phyloP scores from a whole-genome alignment of 805 yeast species.

The Suhomyces faveliae region DNA sequence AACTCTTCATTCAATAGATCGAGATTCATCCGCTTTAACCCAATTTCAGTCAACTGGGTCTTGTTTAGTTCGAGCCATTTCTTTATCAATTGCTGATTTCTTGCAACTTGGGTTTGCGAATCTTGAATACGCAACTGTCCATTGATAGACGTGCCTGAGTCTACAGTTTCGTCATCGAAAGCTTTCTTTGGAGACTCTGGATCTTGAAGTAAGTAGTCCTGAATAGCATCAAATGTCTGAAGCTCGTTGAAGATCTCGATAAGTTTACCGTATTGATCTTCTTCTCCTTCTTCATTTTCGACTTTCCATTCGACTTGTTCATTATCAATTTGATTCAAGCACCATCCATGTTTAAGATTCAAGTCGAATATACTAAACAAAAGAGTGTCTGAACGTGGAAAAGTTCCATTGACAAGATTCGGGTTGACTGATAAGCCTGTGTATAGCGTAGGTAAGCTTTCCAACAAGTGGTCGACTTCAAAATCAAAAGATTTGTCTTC shows the following conservation, averaged over 20 bases:
- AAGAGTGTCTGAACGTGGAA: slow-evolving; percentile 47
- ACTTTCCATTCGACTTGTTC: slow-evolving; percentile 13
- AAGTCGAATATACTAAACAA: slow-evolving; percentile 60
- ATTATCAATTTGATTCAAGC: slow-evolving; percentile 42
- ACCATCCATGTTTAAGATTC: slow-evolving; percentile 82
- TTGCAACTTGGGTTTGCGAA: slow-evolving; percentile 6
- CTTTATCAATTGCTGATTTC: slow-evolving; percentile 18
- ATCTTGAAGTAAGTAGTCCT: slow-evolving; percentile 46
- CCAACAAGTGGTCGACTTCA: slow-evolving; percentile 44
- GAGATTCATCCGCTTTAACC: slow-evolving; percentile 49
- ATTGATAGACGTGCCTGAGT: not conserved
- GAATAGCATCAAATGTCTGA: slow-evolving; percentile 53
- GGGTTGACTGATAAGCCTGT: slow-evolving; percentile 77
- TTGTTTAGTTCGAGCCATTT: slow-evolving; percentile 56
- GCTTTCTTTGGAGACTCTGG: slow-evolving; percentile 11
- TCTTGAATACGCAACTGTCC: slow-evolving; percentile 2
- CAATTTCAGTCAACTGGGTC: slow-evolving; percentile 74
- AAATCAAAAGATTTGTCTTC: slow-evolving; percentile 22
- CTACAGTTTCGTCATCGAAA: slow-evolving; percentile 4
- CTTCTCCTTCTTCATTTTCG: not conserved
- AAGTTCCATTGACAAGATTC: slow-evolving; percentile 51
- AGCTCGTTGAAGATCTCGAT: slow-evolving; percentile 20
- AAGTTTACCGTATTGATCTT: slow-evolving; percentile 16
- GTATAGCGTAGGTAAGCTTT: slow-evolving; percentile 60
- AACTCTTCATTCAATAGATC: slow-evolving; percentile 52